Base-by-base conservation (phyloP, 208 protist genomes). In the Crithidia expoeki region DNA sequence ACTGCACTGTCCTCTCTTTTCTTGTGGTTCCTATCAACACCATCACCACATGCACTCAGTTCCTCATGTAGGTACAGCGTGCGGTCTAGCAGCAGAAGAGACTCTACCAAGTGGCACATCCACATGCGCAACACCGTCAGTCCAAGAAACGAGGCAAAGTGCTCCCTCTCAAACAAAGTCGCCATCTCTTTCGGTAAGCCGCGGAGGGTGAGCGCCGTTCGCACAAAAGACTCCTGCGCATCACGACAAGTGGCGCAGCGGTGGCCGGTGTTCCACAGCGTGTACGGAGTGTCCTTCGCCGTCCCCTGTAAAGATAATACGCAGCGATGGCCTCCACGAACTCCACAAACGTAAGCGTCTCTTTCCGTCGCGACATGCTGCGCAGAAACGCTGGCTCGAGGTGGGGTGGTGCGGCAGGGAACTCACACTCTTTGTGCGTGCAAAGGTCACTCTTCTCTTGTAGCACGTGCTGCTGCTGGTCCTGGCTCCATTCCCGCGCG, bases 101-200 rank as follows among this genome's bases (percentile, higher is more conserved):
- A 85, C 71, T 97, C 89, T 4, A 93, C 79, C 17, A 95, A 69
- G 71, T 95, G 92, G 62, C 86, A 94, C 85, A 94, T 93, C 90
- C 92, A 97, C 86, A 93, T 95, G 16, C 92, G 85, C 40, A 97
- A 74, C 32, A 97, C 81, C 7, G 85, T 94, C n/a, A 95, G 57
- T 4, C 85, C 89, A 3, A 97, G 57, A 70, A 97, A 95, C 6
- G 68, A 63, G 6, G 69, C 52, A 40, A 97, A 97, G 73, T 91
- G 74, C 12, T 55, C 27, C 30, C 27, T 14, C n/a, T 79, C 73
- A 33, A 84, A 85, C 28, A 33, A 7, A 6, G 32, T 38, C n/a
- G 53, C 74, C 40, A 94, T 77, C 58, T 77, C 21, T 16, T 60
- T 50, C 0, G 74, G 65, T 44, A 86, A 23, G 14, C 33, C 38